These are phyloP conservation scores for Agrostemma githago DNA, from an alignment of 148 eudicot genomes.

Conservation along the genomic window DNA sequence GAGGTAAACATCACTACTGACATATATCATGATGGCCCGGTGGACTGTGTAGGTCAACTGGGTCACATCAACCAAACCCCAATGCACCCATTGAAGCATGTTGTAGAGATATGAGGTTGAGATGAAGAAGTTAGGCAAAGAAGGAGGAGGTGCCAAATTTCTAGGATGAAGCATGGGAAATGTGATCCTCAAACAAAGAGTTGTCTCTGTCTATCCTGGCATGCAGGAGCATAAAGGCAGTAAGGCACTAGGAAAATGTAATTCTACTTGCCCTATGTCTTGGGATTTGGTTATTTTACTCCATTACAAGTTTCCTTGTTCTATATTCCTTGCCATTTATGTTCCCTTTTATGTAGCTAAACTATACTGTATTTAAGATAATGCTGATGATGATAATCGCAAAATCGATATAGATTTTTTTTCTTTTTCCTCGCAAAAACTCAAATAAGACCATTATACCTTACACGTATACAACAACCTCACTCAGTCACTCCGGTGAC, in stretches of 20 bases:
- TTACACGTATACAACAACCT: too few species aligned
- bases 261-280: constrained; percentile 21
- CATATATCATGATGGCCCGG: constrained; percentile 37
- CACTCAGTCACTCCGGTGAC: too few species aligned
- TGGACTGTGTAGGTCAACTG: constrained; percentile 37
- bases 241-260: constrained; percentile 21
- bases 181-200: constrained; percentile 38
- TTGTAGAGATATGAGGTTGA: constrained; percentile 14
- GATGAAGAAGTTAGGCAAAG: constrained; percentile 24
- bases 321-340: constrained; percentile 6
- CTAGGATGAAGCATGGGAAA: constrained; percentile 41
- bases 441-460: too few species aligned
- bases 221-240: constrained; percentile 27
- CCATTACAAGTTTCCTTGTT: constrained; percentile 14
- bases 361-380: neutral
- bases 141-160: constrained; percentile 14
- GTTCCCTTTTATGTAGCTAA: constrained; percentile 12
- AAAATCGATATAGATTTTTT: too few species aligned
- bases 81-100: constrained; percentile 34
- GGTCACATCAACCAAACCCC: constrained; percentile 27
- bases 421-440: too few species aligned
- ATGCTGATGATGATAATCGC: too few species aligned
- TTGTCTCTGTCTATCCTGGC: constrained; percentile 40
- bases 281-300: constrained; percentile 19
- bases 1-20: constrained; percentile 21